These are phyloP conservation scores for Miscanthus lutarioriparius DNA, from an alignment of 176 grass and related monocot genomes.

Conservation along the genomic window DNA sequence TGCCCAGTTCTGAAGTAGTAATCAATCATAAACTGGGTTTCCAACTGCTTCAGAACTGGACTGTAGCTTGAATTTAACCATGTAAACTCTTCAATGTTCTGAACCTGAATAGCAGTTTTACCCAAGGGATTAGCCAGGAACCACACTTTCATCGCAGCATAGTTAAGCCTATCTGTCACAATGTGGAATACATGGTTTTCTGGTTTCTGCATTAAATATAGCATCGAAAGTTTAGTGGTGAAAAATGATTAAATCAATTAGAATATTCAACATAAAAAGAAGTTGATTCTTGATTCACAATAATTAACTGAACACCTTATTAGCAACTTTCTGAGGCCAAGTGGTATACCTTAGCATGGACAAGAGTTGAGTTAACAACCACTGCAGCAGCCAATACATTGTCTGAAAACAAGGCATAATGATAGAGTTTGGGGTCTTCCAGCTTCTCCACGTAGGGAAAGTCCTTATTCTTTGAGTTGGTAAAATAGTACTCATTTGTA, in stretches of 20 bases:
- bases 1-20: constrained; percentile 75
- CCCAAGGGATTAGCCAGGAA: constrained; percentile 78
- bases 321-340: background rate
- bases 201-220: constrained; percentile 64
- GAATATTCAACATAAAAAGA: background rate
- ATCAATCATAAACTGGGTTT: constrained; percentile 72
- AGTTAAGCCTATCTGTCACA: constrained; percentile 87
- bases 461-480: constrained; percentile 44
- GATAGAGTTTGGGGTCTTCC: constrained; percentile 80
- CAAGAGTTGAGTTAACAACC: constrained; percentile 86
- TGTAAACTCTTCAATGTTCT: constrained; percentile 83
- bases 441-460: constrained; percentile 66
- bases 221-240: constrained; percentile 1
- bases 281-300: background rate
- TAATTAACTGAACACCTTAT: background rate
- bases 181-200: constrained; percentile 87
- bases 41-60: constrained; percentile 90
- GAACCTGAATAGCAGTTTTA: constrained; percentile 74
- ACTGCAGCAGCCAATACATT: constrained; percentile 85
- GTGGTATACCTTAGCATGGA: constrained; percentile 71
- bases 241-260: background rate
- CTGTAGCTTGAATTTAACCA: constrained; percentile 94
- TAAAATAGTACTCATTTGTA: constrained; percentile 74
- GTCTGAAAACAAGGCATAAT: constrained; percentile 96
- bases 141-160: constrained; percentile 97